Evolutionary conservation across 1,139 yeast species (phyloP).

Genomic region (Pichiaceae sp.): DNA sequence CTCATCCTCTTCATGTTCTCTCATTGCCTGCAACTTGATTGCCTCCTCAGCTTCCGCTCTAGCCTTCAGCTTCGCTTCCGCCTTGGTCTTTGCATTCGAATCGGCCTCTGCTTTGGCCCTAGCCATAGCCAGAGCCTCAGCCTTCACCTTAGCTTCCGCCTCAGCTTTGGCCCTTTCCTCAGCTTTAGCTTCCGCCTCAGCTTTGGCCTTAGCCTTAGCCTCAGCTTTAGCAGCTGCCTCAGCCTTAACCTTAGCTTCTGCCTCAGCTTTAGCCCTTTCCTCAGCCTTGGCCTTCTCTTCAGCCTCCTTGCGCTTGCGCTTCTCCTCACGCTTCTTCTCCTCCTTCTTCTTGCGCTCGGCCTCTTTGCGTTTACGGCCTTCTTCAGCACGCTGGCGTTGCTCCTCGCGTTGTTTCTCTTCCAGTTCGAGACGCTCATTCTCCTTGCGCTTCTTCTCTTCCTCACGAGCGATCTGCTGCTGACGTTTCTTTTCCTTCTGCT

Average conservation of each 20-base stretch:
- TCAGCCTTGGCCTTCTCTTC: slow-evolving; percentile 29
- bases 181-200: neutral
- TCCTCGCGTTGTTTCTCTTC: slow-evolving; percentile 45
- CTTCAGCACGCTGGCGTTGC: slow-evolving; percentile 45
- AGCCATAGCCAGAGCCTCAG: neutral
- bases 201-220: slow-evolving; percentile 15
- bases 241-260: slow-evolving; percentile 21
- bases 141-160: slow-evolving; percentile 1
- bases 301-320: slow-evolving; percentile 28
- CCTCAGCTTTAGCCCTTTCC: slow-evolving; percentile 20
- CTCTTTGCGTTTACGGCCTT: slow-evolving; percentile 45
- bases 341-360: slow-evolving; percentile 41
- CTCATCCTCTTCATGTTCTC: too few relatives aligned
- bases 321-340: slow-evolving; percentile 36
- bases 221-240: slow-evolving; percentile 23
- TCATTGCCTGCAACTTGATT: too few relatives aligned
- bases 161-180: slow-evolving; percentile 8
- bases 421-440: slow-evolving; percentile 56
- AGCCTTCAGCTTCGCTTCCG: neutral
- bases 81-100: neutral
- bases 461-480: slow-evolving; percentile 65
- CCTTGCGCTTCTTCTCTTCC: slow-evolving; percentile 56
- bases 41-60: neutral
- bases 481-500: slow-evolving; percentile 70
- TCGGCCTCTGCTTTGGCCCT: neutral